Base-by-base conservation (phyloP, 2,329 filamentous ascomycete species). In the Penicillium crustosum region DNA sequence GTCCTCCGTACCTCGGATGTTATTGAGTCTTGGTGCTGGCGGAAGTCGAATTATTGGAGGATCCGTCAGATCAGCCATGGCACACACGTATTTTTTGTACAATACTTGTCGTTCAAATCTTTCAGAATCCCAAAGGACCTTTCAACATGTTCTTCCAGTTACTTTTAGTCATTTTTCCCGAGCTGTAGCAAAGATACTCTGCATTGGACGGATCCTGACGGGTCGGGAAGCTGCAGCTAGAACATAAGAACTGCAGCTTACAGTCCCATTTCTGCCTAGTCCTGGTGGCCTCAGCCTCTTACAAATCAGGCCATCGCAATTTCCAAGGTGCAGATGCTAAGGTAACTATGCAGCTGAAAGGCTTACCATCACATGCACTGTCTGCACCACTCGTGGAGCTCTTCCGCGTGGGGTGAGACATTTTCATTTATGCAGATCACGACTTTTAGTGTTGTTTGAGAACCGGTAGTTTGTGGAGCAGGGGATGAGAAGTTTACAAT, bases 391-490 rank as follows among this genome's bases (percentile, higher is more conserved):
- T 53, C 42, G 49, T 57, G 49, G 49, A 42, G 29, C 29, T 25
- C 31, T 19, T 21, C 27, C 49, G 35, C 49, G 49, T 57, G 55
- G 55, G 13, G 43, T 53, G 55, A 57, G 55, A 53, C 55, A 57
- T 53, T 25, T 19, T 13, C n/a, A 10, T 44, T 13, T 19, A 17
- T 44, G 29, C 44, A 48, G 44, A 48, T 48, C 44, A 35, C 19
- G 2, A 35, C 29, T 31, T 33, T 36, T 65, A 64, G 61, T 56
- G 49, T 54, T 33, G 53, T 57, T 51, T 57, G 41, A 43, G 39
- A 39, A 9, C 49, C 44, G n/a, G 49, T 64, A 64, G 57, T 61
- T 44, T 58, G 59, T 58, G 63, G 62, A 52, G 55, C 42, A 42
- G 17, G 8, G n/a, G 17, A 35, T 29, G 25, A 49, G 38, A 49